Evolutionary conservation across 108 stramenopile species (phyloP).

Genomic region (Cyclotella cryptica): DNA sequence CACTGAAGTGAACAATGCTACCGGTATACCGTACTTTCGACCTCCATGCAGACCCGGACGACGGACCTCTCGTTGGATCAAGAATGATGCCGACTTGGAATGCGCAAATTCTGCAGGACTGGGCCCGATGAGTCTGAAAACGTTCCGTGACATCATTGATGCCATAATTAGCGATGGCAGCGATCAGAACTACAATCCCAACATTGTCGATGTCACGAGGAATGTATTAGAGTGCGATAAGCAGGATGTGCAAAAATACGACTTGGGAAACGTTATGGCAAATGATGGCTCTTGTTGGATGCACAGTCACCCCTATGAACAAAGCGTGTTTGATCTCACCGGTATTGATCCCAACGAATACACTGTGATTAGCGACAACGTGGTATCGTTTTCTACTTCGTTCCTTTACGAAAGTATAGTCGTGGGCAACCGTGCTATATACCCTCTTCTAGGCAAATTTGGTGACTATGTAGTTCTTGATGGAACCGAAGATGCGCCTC

Average conservation of each 20-base stretch:
- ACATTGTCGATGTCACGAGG: slow-evolving; percentile 36
- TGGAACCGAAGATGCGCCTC: not conserved
- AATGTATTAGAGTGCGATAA: slow-evolving; percentile 13
- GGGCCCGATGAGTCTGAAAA: slow-evolving; percentile 7
- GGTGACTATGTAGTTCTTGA: slow-evolving; percentile 28
- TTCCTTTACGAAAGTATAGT: not conserved
- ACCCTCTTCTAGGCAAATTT: slow-evolving; percentile 17
- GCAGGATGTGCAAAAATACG: slow-evolving; percentile 11
- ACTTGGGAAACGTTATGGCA: slow-evolving; percentile 27
- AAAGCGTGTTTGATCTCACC: slow-evolving; percentile 45
- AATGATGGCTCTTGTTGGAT: slow-evolving; percentile 38
- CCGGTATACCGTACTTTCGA: slow-evolving; percentile 14
- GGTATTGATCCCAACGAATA: slow-evolving; percentile 14
- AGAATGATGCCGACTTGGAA: not conserved
- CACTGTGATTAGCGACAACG: slow-evolving; percentile 8
- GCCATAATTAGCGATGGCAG: not conserved
- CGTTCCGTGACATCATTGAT: slow-evolving; percentile 37
- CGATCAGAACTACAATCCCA: slow-evolving; percentile 34
- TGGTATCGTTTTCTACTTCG: not conserved
- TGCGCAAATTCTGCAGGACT: slow-evolving; percentile 31
- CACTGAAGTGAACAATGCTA: slow-evolving; percentile 12
- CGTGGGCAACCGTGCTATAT: not conserved
- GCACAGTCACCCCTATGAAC: slow-evolving; percentile 40
- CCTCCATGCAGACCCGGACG: slow-evolving; percentile 22
- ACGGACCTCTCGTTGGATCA: slow-evolving; percentile 34